phyloP scores from a whole-genome alignment of 805 yeast species.

The Lachancea quebecensis region DNA sequence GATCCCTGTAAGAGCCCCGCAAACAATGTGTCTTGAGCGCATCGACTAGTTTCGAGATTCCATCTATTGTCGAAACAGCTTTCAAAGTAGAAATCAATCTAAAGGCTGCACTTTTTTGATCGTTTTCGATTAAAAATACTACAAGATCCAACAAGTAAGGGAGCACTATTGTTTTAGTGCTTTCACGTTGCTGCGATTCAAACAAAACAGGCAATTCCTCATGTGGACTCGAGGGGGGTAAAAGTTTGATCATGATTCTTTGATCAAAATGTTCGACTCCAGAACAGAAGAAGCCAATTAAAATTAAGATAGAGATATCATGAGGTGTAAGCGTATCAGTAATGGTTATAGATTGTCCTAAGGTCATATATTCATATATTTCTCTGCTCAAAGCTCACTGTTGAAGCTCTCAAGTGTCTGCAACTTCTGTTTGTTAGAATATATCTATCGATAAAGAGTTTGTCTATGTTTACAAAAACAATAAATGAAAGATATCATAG shows the following conservation, averaged over 20 bases:
- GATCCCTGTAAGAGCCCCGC: background rate
- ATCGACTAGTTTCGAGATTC: conserved; percentile 1
- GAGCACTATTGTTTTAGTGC: background rate
- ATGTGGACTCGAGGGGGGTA: background rate
- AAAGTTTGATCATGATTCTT: background rate
- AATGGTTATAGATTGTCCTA: background rate
- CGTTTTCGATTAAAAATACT: conserved; percentile 2
- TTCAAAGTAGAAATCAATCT: conserved; percentile 8
- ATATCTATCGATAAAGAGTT: too few species aligned
- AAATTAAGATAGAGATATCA: conserved; percentile 19
- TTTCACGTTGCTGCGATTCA: background rate
- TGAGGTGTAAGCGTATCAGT: conserved; percentile 19
- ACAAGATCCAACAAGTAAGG: conserved; percentile 3
- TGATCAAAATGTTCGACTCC: conserved; percentile 5
- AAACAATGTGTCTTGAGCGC: conserved; percentile 4
- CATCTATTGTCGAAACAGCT: conserved; percentile 2
- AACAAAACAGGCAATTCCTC: background rate
- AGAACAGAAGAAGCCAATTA: conserved; percentile 18
- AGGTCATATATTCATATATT: background rate
- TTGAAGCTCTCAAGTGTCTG: too few species aligned
- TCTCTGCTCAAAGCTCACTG: too few species aligned
- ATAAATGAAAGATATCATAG: too few species aligned
- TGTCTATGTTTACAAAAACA: too few species aligned
- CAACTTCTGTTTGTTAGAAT: too few species aligned
- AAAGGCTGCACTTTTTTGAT: conserved; percentile 1